A percentile compares a stretch with the other conserved stretches of the same genome.
Evolutionary conservation across 176 grass and related monocot genomes (phyloP).

Genomic region (Bonia amplexicaulis): DNA sequence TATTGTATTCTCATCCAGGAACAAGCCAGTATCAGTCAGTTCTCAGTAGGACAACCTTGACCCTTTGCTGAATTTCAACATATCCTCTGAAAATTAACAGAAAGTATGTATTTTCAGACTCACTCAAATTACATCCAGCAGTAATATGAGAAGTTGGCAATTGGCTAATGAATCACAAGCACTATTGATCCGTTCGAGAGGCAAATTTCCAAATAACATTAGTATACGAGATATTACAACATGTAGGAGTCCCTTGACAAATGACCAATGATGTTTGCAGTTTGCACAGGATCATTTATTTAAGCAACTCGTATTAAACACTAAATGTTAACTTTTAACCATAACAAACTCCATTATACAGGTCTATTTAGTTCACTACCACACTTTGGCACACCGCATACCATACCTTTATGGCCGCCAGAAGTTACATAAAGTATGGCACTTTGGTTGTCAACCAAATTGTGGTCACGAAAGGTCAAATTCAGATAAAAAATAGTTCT

Average conservation of each 20-base stretch:
- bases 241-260: neutral
- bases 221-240: neutral
- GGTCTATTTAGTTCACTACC: neutral
- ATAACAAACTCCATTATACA: neutral
- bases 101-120: neutral
- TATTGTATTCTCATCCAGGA: slow-evolving; percentile 1
- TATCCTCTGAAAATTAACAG: neutral
- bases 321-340: neutral
- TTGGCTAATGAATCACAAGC: neutral
- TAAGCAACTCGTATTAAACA: neutral
- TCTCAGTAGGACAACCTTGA: neutral
- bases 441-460: neutral
- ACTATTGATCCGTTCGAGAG: neutral
- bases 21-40: neutral
- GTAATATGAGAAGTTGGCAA: neutral
- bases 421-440: neutral
- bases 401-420: neutral
- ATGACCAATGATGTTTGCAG: neutral
- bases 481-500: neutral
- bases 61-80: neutral
- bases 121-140: slow-evolving; percentile 7
- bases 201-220: neutral
- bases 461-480: neutral
- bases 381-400: neutral
- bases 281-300: slow-evolving; percentile 1